phyloP scores from a whole-genome alignment of 1,139 yeast species.

The Lodderomyces theae region DNA sequence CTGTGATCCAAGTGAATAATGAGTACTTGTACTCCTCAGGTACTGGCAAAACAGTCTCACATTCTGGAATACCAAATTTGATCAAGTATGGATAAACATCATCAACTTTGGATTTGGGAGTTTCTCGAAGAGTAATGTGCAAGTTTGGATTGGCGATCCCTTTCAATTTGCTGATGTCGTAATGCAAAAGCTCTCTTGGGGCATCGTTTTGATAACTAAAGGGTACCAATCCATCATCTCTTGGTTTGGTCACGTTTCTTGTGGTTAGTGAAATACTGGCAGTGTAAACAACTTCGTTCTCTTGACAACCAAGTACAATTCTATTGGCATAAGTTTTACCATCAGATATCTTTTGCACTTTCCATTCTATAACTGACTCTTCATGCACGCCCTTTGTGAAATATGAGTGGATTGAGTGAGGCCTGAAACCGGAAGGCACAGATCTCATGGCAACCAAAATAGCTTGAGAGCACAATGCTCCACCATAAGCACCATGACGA shows the following conservation, averaged over 20 bases:
- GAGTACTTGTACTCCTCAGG: conserved; percentile 43
- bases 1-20: conserved; percentile 62
- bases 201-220: conserved; percentile 35
- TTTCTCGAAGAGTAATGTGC: conserved; percentile 7
- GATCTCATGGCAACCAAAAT: conserved; percentile 29
- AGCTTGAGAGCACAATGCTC: conserved; percentile 36
- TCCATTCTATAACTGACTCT: conserved; percentile 28
- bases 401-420: conserved; percentile 36
- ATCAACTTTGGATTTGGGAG: conserved; percentile 5
- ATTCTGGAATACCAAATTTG: conserved; percentile 31
- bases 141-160: conserved; percentile 6
- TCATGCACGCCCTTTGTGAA: conserved; percentile 27
- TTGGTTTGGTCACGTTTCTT: conserved; percentile 25
- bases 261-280: conserved; percentile 52
- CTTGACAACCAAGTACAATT: conserved; percentile 54
- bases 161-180: conserved; percentile 1
- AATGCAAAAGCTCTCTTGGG: conserved; percentile 22
- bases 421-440: conserved; percentile 27
- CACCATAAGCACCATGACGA: conserved; percentile 34
- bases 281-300: conserved; percentile 48
- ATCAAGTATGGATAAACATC: conserved; percentile 42
- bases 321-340: conserved; percentile 64
- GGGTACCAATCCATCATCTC: conserved; percentile 18
- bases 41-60: conserved; percentile 11
- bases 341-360: conserved; percentile 32